Evolutionary conservation across 2,329 filamentous ascomycete species (phyloP), one percentile per base, ranked within the genome.

Genomic region (Fusarium coicis): DNA sequence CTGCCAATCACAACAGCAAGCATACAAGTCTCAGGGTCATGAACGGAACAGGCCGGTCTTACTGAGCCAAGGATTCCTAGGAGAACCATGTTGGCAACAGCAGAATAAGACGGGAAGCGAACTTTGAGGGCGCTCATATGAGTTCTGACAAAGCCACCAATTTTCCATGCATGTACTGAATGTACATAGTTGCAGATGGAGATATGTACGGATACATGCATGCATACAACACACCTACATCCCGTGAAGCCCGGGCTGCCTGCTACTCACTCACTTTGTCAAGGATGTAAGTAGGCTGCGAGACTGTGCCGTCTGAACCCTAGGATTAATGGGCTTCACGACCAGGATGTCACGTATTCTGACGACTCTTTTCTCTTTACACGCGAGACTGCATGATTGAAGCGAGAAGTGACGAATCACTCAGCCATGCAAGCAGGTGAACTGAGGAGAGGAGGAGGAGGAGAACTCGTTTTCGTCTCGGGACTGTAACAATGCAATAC

Each of bases 391-490:
- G 66, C 66, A 72, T 72, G 42, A 54, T 42, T 28, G 55, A 59
- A 58, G 59, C 55, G 63, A 71, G 46, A 74, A 69, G 55, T 74
- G 71, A 74, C 52, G 62, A 74, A 61, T 74, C 71, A 74, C 43
- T 62, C 44, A 60, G 66, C 39, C 26, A 44, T 68, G 32, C 40
- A 54, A 59, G 30, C n/a, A 52, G 44, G 54, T 36, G 42, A 70
- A 32, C 47, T 43, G 49, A 62, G 47, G 57, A 30, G n/a, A 21
- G 6, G 49, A 37, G 16, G 49, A 52, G 18, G 49, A 52, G 23
- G 49, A 39, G 23, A 57, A 54, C 46, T 55, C 66, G 46, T 69
- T 64, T 46, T 63, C 49, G 66, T 64, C 49, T 63, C 37, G 46
- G 16, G 39, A 47, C 26, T 68, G 65, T 59, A 37, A 34, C 32